phyloP scores from a whole-genome alignment of 2,329 filamentous ascomycete species.

The Penicillium sp. region DNA sequence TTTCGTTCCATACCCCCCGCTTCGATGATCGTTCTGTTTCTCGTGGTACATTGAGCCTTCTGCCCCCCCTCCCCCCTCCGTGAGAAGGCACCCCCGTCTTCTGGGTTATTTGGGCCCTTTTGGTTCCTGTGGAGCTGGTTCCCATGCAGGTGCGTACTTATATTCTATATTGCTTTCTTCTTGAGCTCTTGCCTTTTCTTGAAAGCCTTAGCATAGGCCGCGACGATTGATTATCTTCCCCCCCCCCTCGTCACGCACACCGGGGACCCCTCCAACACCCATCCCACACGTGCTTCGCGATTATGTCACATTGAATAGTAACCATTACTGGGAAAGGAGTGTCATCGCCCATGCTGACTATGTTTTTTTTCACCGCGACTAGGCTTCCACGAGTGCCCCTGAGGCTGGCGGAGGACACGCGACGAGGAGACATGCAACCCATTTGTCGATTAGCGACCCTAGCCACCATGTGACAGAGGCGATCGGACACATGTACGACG shows the following conservation, averaged over 20 bases:
- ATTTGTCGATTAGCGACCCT: slow-evolving; percentile 77
- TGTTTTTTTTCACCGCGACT: not conserved
- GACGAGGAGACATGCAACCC: slow-evolving; percentile 58
- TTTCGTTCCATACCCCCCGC: slow-evolving; percentile 33
- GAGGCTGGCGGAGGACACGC: slow-evolving; percentile 50
- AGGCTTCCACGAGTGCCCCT: slow-evolving; percentile 45
- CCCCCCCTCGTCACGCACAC: slow-evolving; percentile 1
- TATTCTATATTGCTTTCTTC: not conserved
- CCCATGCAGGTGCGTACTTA: slow-evolving; percentile 41
- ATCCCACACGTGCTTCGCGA: not conserved
- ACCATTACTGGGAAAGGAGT: not conserved
- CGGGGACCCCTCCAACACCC: slow-evolving; percentile 2
- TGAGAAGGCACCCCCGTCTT: slow-evolving; percentile 21
- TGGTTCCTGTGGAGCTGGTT: slow-evolving; percentile 31
- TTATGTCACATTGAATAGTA: slow-evolving; percentile 3
- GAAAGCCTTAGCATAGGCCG: not conserved
- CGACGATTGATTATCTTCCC: not conserved
- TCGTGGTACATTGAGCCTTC: slow-evolving; percentile 39
- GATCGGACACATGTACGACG: slow-evolving; percentile 87
- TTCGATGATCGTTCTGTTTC: slow-evolving; percentile 42
- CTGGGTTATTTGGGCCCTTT: slow-evolving; percentile 26
- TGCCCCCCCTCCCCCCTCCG: slow-evolving; percentile 22
- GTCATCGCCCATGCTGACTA: slow-evolving; percentile 5
- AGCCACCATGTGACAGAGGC: slow-evolving; percentile 93
- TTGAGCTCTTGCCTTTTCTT: not conserved